phyloP scores from a whole-genome alignment of 2,329 filamentous ascomycete species.

The Canariomyces notabilis region DNA sequence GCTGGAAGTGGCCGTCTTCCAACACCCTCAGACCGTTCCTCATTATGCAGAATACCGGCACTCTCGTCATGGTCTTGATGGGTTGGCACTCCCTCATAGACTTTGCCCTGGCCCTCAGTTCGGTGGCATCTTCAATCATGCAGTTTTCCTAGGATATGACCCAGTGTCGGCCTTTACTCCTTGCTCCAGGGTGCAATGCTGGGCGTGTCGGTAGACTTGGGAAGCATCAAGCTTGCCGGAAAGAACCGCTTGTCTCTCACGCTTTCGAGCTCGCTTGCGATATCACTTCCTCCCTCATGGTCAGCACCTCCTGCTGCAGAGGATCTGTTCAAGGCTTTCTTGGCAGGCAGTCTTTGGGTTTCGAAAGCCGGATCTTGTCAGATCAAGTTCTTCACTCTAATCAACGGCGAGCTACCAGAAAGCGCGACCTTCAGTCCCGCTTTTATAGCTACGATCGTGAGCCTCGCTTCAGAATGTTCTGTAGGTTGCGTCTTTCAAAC shows the following conservation, averaged over 20 bases:
- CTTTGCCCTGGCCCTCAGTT: not conserved
- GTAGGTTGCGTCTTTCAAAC: slow-evolving; percentile 7
- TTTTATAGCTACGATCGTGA: slow-evolving; percentile 5
- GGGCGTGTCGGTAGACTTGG: slow-evolving; percentile 14
- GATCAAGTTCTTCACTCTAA: slow-evolving; percentile 18
- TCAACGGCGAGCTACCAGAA: slow-evolving; percentile 11
- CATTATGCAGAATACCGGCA: no score
- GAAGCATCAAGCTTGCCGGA: slow-evolving; percentile 17
- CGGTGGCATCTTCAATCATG: slow-evolving; percentile 9
- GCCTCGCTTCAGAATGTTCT: slow-evolving; percentile 14
- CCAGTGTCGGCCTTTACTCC: not conserved
- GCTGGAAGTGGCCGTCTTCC: no score
- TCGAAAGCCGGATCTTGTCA: slow-evolving; percentile 23
- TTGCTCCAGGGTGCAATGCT: slow-evolving; percentile 13
- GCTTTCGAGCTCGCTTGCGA: slow-evolving; percentile 16
- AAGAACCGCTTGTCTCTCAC: slow-evolving; percentile 16
- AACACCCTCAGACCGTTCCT: no score
- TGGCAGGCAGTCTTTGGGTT: slow-evolving; percentile 21
- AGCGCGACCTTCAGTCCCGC: not conserved
- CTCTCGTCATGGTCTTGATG: no score
- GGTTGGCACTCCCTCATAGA: no score
- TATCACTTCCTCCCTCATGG: slow-evolving; percentile 9
- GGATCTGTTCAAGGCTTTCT: slow-evolving; percentile 12
- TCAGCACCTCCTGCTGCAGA: slow-evolving; percentile 1
- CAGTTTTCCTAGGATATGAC: not conserved